These are phyloP conservation scores for Cutaneotrichosporon mucoides DNA, from an alignment of 1,284 basidiomycete genomes.

Conservation along the genomic window DNA sequence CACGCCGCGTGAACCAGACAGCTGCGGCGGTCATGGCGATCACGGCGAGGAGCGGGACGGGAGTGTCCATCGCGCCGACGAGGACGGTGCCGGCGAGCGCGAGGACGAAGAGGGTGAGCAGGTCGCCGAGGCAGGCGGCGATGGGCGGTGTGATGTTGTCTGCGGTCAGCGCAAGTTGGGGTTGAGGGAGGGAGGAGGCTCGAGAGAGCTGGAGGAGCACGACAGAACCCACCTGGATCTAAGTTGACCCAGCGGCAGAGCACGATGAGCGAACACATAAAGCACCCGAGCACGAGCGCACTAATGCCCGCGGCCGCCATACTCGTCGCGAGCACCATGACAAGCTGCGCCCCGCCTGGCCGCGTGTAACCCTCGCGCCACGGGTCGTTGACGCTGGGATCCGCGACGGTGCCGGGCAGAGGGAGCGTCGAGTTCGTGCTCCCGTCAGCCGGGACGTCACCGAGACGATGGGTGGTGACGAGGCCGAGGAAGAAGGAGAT, in stretches of 20 bases:
- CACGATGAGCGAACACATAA: conserved; percentile 85
- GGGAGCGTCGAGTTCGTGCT: conserved; percentile 5
- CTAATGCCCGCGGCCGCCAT: conserved; percentile 84
- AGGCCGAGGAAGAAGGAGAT: conserved; percentile 71
- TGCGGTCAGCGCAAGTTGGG: conserved; percentile 36
- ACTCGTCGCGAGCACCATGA: conserved; percentile 80
- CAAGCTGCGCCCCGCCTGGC: conserved; percentile 54
- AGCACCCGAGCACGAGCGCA: conserved; percentile 76
- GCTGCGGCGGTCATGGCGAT: conserved; percentile 58
- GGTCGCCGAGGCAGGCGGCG: conserved; percentile 86
- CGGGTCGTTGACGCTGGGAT: conserved; percentile 16
- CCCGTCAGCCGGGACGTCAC: conserved; percentile 26
- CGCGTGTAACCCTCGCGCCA: conserved; percentile 48
- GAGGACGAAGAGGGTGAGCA: conserved; percentile 79
- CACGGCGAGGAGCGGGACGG: conserved; percentile 59
- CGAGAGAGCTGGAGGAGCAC: too few relatives aligned
- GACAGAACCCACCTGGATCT: conserved; percentile 66
- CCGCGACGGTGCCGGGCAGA: conserved; percentile 11
- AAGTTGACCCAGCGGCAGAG: conserved; percentile 68
- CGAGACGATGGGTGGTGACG: conserved; percentile 55
- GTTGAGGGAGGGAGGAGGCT: background rate
- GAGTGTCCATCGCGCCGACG: conserved; percentile 62
- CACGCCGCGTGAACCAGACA: conserved; percentile 52
- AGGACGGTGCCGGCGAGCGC: conserved; percentile 60
- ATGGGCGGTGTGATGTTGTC: conserved; percentile 95